Conservation (phyloP, 164 flowering plant genomes). For the Piper betle region DNA sequence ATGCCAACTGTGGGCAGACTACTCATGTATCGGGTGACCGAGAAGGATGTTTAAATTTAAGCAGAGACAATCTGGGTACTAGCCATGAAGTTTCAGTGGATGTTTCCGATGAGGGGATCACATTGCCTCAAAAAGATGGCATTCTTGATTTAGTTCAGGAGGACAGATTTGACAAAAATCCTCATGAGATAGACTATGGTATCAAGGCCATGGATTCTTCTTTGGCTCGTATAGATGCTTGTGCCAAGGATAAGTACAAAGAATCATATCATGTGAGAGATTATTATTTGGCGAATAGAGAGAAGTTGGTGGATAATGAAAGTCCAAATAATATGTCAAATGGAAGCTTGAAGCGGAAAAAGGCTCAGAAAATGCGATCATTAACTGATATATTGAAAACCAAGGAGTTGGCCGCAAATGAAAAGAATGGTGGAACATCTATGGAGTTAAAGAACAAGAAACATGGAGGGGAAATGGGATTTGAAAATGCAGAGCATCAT, state of each 20-base stretch:
- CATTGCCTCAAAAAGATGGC: constrained; percentile 3
- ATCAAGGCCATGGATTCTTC: constrained; percentile 8
- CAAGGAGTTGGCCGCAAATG: constrained; percentile 17
- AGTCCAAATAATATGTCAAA: constrained; percentile 8
- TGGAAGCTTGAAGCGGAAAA: constrained; percentile 18
- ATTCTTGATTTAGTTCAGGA: constrained; percentile 8
- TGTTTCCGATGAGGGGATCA: constrained; percentile 8
- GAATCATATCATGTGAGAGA: constrained; percentile 16
- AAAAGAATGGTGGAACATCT: background rate
- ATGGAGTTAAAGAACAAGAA: background rate
- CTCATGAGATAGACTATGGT: constrained; percentile 1
- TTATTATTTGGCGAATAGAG: constrained; percentile 14
- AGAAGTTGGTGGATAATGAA: constrained; percentile 10
- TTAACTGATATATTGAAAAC: constrained; percentile 26
- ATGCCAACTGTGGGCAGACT: background rate
- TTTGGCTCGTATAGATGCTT: constrained; percentile 8
- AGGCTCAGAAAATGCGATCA: constrained; percentile 36
- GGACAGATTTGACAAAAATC: background rate
- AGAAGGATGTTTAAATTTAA: background rate
- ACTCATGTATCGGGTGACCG: background rate
- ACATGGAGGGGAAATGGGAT: constrained; percentile 6
- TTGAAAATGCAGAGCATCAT: constrained; percentile 1
- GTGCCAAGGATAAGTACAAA: constrained; percentile 5
- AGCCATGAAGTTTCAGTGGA: constrained; percentile 9
- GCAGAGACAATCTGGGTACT: constrained; percentile 7